A percentile compares a stretch with the other conserved stretches of the same genome.
Conservation (phyloP, 2,329 filamentous ascomycete genomes). For the Aspergillus quadricinctus region DNA sequence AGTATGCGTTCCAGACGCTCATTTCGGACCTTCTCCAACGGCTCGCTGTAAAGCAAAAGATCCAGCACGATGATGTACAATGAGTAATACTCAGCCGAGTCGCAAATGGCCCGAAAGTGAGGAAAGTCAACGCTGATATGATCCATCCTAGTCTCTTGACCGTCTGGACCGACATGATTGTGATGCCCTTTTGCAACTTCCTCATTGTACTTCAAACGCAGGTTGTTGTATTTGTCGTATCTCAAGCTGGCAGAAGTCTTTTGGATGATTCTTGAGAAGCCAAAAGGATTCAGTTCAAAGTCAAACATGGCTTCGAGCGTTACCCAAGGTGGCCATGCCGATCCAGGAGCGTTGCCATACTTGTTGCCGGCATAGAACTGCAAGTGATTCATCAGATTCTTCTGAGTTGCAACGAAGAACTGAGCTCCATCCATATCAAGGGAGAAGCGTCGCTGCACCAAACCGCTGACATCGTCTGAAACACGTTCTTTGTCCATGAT, state of each 20-base stretch:
- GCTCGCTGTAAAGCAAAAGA: constrained; percentile 91
- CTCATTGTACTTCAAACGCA: constrained; percentile 95
- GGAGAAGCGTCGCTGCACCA: constrained; percentile 90
- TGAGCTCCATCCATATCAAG: constrained; percentile 97
- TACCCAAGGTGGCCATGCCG: constrained; percentile 96
- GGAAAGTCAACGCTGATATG: constrained; percentile 97
- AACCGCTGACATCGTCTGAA: constrained; percentile 85
- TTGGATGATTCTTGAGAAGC: constrained; percentile 96
- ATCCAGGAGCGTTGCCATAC: constrained; percentile 79
- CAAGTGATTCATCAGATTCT: constrained; percentile 80
- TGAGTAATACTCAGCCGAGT: constrained; percentile 94
- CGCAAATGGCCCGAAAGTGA: constrained; percentile 87
- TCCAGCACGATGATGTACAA: constrained; percentile 98
- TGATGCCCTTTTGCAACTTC: constrained; percentile 68
- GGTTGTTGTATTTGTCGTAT: constrained; percentile 97
- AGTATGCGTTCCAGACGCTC: constrained; percentile 98
- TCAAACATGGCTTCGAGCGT: constrained; percentile 98
- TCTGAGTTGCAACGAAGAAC: constrained; percentile 94
- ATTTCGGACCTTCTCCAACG: constrained; percentile 91
- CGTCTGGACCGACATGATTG: constrained; percentile 38
- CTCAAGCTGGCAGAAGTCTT: constrained; percentile 91
- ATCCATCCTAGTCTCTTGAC: constrained; percentile 76
- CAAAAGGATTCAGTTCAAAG: constrained; percentile 87
- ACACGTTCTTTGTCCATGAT: constrained; percentile 96
- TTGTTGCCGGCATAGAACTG: constrained; percentile 92